These are phyloP conservation scores for Vicia villosa DNA, from an alignment of 306 rosid species.

Conservation along the genomic window DNA sequence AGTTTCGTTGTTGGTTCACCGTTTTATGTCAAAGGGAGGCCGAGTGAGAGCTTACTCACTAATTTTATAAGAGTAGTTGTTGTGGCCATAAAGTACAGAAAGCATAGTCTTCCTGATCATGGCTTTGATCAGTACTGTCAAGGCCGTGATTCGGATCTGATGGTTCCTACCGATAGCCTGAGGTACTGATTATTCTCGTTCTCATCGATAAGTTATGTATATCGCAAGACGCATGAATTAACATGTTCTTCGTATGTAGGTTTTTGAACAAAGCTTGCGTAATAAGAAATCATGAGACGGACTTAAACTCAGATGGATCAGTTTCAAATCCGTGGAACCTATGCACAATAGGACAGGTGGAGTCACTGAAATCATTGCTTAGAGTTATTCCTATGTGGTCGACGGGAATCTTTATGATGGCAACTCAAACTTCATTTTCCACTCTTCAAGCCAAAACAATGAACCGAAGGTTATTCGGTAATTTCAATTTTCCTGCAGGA, in stretches of 20 bases:
- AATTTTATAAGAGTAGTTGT: constrained; percentile 42
- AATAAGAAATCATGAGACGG: constrained; percentile 29
- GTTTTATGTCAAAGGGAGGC: constrained; percentile 41
- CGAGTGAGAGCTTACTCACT: constrained; percentile 36
- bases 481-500: constrained; percentile 50
- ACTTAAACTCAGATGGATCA: constrained; percentile 39
- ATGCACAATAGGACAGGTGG: constrained; percentile 61
- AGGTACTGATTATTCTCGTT: constrained; percentile 36
- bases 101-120: constrained; percentile 25
- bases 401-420: constrained; percentile 47
- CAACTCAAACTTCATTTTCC: constrained; percentile 24
- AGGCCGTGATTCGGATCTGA: constrained; percentile 27
- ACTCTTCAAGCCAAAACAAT: constrained; percentile 44
- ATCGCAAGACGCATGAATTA: background rate
- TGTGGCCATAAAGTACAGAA: constrained; percentile 46
- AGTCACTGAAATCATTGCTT: constrained; percentile 47
- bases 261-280: constrained; percentile 63
- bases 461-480: constrained; percentile 39
- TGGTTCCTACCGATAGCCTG: constrained; percentile 41
- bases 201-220: background rate
- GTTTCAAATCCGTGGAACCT: constrained; percentile 52
- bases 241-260: constrained; percentile 29
- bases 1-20: constrained; percentile 51
- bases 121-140: constrained; percentile 39
- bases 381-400: constrained; percentile 57